These are phyloP conservation scores for Suaeda aralocaspica DNA, from an alignment of 148 eudicot genomes.

Conservation along the genomic window DNA sequence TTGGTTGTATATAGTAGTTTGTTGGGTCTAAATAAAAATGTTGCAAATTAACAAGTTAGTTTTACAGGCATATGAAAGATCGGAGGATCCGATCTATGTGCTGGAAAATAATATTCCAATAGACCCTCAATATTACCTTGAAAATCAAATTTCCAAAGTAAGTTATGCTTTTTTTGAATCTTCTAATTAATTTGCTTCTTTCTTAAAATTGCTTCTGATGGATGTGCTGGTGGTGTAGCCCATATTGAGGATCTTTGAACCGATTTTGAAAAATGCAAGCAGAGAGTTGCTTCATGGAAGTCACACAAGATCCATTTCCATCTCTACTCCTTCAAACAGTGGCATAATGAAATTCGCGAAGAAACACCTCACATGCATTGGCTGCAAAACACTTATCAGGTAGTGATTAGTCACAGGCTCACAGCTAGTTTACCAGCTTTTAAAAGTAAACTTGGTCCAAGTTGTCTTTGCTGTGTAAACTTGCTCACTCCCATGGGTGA, in stretches of 20 bases:
- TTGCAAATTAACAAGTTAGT: constrained; percentile 23
- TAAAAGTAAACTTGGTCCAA: neutral
- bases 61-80: constrained; percentile 90
- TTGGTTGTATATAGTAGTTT: constrained; percentile 10
- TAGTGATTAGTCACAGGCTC: constrained; percentile 18
- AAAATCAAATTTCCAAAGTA: constrained; percentile 94
- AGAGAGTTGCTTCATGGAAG: constrained; percentile 87
- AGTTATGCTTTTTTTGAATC: constrained; percentile 23
- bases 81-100: constrained; percentile 97
- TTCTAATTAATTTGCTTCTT: neutral
- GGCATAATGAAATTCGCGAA: constrained; percentile 98
- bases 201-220: constrained; percentile 20
- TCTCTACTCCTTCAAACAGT: constrained; percentile 85
- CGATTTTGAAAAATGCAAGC: constrained; percentile 87
- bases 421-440: neutral
- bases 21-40: neutral
- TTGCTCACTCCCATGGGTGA: neutral
- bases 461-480: neutral
- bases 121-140: constrained; percentile 94
- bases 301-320: constrained; percentile 92
- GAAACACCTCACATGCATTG: constrained; percentile 89
- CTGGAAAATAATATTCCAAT: constrained; percentile 95
- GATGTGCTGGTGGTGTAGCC: constrained; percentile 57
- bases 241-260: constrained; percentile 92
- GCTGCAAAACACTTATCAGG: constrained; percentile 94